phyloP scores from a whole-genome alignment of 345 rosid species.

The Chamaenerion angustifolium region DNA sequence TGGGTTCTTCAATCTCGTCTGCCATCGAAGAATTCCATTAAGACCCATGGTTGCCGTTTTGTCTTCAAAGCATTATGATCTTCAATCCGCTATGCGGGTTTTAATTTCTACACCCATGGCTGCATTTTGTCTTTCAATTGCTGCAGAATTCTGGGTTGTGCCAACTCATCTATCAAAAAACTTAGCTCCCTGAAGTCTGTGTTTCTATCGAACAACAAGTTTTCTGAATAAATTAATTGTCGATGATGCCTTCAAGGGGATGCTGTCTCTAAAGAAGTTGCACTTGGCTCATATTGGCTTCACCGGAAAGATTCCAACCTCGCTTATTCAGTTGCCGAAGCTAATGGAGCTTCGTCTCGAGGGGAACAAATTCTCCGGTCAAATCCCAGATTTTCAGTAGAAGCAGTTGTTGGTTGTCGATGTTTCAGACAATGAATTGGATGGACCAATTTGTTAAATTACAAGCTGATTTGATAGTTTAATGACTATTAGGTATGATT shows the following conservation, averaged over 20 bases:
- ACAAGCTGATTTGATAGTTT: too few relatives aligned
- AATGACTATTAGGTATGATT: too few relatives aligned
- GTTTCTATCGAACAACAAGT: constrained; percentile 47
- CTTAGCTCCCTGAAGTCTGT: constrained; percentile 35
- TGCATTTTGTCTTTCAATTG: too few relatives aligned
- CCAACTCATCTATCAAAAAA: constrained; percentile 38
- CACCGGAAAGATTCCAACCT: constrained; percentile 46
- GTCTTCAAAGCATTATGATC: too few relatives aligned
- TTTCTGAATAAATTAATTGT: constrained; percentile 48
- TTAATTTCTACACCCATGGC: too few relatives aligned
- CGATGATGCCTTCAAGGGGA: constrained; percentile 35
- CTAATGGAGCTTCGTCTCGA: constrained; percentile 48
- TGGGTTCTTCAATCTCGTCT: too few relatives aligned
- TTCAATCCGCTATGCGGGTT: too few relatives aligned
- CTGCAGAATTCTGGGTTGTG: too few relatives aligned
- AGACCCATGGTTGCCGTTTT: too few relatives aligned
- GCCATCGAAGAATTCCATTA: too few relatives aligned
- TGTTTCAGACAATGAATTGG: constrained; percentile 42
- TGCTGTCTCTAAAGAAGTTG: constrained; percentile 55
- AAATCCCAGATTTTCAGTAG: constrained; percentile 35
- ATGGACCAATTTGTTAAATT: too few relatives aligned
- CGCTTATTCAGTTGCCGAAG: constrained; percentile 32
- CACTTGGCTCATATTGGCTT: constrained; percentile 36
- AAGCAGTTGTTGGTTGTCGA: constrained; percentile 17
- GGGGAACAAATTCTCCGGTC: constrained; percentile 45